These are phyloP conservation scores for Pythium insidiosum DNA, from an alignment of 352 stramenopile genomes.

Conservation along the genomic window DNA sequence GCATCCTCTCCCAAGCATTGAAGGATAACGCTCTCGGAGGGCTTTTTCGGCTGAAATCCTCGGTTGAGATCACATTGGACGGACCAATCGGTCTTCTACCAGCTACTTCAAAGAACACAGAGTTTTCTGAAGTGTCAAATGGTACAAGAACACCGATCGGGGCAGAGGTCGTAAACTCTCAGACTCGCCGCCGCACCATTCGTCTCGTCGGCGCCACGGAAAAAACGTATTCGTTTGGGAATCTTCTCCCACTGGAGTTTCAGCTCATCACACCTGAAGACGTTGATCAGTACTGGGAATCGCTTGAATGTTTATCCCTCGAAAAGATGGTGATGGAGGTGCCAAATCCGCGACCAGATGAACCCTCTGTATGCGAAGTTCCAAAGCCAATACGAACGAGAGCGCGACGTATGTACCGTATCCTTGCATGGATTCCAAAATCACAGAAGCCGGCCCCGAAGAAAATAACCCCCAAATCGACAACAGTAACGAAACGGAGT, in stretches of 20 bases:
- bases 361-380: slow-evolving; percentile 42
- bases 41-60: slow-evolving; percentile 49
- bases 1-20: slow-evolving; percentile 50
- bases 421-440: slow-evolving; percentile 66
- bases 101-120: slow-evolving; percentile 4
- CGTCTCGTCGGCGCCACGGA: slow-evolving; percentile 55
- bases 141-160: no score
- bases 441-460: slow-evolving; percentile 36
- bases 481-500: slow-evolving; percentile 15
- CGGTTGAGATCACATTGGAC: slow-evolving; percentile 42
- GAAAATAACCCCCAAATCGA: slow-evolving; percentile 3
- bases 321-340: slow-evolving; percentile 81
- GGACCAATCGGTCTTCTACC: no score
- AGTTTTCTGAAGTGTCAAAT: no score
- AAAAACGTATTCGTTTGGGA: slow-evolving; percentile 62
- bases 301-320: slow-evolving; percentile 68
- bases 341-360: slow-evolving; percentile 36
- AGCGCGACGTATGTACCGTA: slow-evolving; percentile 54
- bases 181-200: slow-evolving; percentile 20
- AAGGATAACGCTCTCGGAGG: slow-evolving; percentile 70
- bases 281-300: slow-evolving; percentile 67
- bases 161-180: slow-evolving; percentile 14
- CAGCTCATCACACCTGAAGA: slow-evolving; percentile 26
- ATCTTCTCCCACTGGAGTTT: slow-evolving; percentile 49
- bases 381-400: slow-evolving; percentile 55